phyloP scores from a whole-genome alignment of 2,329 filamentous ascomycete genomes.

The Botrytis tulipae region DNA sequence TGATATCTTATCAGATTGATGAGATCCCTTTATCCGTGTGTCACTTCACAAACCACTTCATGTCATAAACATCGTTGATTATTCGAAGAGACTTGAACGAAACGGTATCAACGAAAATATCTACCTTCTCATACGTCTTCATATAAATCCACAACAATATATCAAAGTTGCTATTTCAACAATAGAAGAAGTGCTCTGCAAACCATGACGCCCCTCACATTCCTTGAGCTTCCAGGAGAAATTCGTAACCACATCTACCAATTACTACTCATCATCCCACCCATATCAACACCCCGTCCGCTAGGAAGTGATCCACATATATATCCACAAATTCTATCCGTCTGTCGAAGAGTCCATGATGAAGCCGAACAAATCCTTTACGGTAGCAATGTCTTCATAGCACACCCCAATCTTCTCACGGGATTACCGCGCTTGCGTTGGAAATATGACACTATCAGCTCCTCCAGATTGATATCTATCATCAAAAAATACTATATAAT shows the following conservation, averaged over 20 bases:
- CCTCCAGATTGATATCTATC: slow-evolving; percentile 35
- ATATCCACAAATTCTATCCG: slow-evolving; percentile 34
- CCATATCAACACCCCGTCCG: slow-evolving; percentile 24
- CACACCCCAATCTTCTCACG: slow-evolving; percentile 47
- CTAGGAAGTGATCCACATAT: slow-evolving; percentile 34
- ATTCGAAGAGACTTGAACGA: neutral
- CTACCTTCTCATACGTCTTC: no score
- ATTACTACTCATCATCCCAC: slow-evolving; percentile 34
- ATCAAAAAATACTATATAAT: slow-evolving; percentile 47
- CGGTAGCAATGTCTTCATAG: slow-evolving; percentile 49
- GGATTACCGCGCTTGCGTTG: slow-evolving; percentile 44
- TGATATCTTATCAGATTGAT: neutral
- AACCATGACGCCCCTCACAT: slow-evolving; percentile 26
- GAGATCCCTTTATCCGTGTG: neutral
- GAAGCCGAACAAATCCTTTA: slow-evolving; percentile 46
- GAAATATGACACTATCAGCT: slow-evolving; percentile 40
- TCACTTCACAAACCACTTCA: neutral
- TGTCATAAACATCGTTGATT: neutral
- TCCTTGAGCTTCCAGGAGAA: slow-evolving; percentile 53
- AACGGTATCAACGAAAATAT: neutral
- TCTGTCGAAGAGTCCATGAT: slow-evolving; percentile 28
- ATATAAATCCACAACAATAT: neutral
- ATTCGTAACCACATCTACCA: slow-evolving; percentile 58
- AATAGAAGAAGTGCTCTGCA: neutral
- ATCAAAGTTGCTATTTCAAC: neutral